Conservation (phyloP, 1,284 basidiomycete genomes). For the Salmacisia buchloeana region DNA sequence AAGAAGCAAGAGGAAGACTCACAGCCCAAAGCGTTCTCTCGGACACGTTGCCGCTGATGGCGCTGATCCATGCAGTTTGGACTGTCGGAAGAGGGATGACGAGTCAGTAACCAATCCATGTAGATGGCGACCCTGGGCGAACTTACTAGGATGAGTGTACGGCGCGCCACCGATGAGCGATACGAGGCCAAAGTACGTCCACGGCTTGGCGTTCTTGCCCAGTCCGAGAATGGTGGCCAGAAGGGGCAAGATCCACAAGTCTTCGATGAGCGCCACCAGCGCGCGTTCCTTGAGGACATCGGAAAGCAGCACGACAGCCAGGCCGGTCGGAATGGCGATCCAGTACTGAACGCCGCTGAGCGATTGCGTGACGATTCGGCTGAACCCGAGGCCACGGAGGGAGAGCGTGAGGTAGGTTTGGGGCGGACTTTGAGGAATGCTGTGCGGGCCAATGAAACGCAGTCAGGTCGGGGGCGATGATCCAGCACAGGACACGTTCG, state of each 20-base stretch:
- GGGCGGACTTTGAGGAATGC: slow-evolving; percentile 52
- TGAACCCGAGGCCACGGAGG: slow-evolving; percentile 61
- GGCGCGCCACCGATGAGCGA: slow-evolving; percentile 14
- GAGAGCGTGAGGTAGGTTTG: slow-evolving; percentile 61
- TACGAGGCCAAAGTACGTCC: slow-evolving; percentile 17
- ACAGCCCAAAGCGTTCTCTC: slow-evolving; percentile 18
- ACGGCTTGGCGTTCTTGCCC: slow-evolving; percentile 9
- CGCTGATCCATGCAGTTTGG: slow-evolving; percentile 4
- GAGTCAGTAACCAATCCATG: slow-evolving; percentile 13
- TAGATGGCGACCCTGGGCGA: too few relatives aligned
- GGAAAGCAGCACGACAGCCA: slow-evolving; percentile 14
- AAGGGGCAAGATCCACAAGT: slow-evolving; percentile 16
- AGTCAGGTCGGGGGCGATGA: too few relatives aligned
- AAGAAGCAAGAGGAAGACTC: slow-evolving; percentile 26
- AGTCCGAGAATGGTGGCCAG: slow-evolving; percentile 12
- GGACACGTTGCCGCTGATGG: slow-evolving; percentile 14
- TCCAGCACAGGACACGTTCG: too few relatives aligned
- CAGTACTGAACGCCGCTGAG: slow-evolving; percentile 40
- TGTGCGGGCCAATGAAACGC: too few relatives aligned
- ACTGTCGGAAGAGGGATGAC: too few relatives aligned
- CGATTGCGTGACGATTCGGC: slow-evolving; percentile 61
- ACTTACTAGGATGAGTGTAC: slow-evolving; percentile 17
- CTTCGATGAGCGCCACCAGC: slow-evolving; percentile 9
- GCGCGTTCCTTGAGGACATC: slow-evolving; percentile 13
- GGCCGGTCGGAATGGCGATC: slow-evolving; percentile 10